Evolutionary conservation across 306 rosid genomes (phyloP), one percentile per base, ranked within the genome.

Genomic region (Medicago ruthenica): DNA sequence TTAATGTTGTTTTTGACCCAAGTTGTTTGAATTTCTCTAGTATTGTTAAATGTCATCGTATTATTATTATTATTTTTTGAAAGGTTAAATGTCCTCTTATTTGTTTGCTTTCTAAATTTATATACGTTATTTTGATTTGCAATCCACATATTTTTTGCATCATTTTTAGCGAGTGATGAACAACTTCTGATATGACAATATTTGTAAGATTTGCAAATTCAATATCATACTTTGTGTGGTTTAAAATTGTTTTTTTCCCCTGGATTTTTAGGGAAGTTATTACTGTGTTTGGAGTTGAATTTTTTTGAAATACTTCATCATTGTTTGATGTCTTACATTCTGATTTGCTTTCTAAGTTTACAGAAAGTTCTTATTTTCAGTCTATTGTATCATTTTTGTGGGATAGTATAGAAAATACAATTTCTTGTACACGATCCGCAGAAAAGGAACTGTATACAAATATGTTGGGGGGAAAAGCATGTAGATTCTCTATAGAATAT

Each of bases 61-160:
- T n/a, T n/a, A n/a, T n/a, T n/a, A n/a, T n/a, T n/a, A n/a, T n/a
- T n/a, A n/a, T n/a, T n/a, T n/a, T n/a, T n/a, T n/a, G n/a, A n/a
- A n/a, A n/a, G n/a, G n/a, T n/a, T n/a, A n/a, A n/a, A 78, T 59
- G 10, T 54, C 55, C 24, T 18, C 3, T 41, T 59, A 13, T 77
- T 24, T 77, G 40, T 67, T 36, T 70, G 7, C 54, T 60, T 59
- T 47, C 13, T 10, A 54, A 40, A 15, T 53, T 51, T 66, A 8
- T 68, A 14, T 68, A 2, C 5, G 5, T 55, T 39, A 8, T 22
- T 39, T 39, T 66, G 13, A 53, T 57, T 57, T 67, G 54, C 36
- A 34, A 34, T 3, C 7, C 37, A 34, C 37, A n/a, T 61, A 17
- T 57, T 42, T 68, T 50, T 67, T 47, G 74, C 59, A 15, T 22